Evolutionary conservation across 2,329 filamentous ascomycete species (phyloP).

Genomic region (Diplodia mutila): DNA sequence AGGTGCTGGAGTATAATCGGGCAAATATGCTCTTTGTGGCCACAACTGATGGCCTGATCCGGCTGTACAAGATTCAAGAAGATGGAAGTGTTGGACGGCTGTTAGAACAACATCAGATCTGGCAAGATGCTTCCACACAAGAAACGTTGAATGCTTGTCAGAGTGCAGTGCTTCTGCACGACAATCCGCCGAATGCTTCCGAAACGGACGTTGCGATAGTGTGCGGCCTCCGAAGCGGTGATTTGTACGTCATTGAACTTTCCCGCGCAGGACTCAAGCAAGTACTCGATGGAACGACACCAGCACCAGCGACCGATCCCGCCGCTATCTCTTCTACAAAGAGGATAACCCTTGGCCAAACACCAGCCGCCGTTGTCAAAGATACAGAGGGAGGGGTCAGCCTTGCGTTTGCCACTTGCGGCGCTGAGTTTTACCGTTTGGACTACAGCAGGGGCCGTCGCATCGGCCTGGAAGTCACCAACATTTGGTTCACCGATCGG

Average conservation of each 20-base stretch:
- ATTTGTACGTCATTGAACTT: slow-evolving; percentile 28
- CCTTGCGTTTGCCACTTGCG: slow-evolving; percentile 44
- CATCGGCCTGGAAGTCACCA: slow-evolving; percentile 35
- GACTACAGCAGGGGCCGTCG: slow-evolving; percentile 28
- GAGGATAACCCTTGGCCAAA: slow-evolving; percentile 21
- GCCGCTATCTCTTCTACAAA: background rate
- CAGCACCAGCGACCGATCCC: background rate
- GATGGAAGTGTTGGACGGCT: slow-evolving; percentile 12
- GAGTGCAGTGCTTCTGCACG: slow-evolving; percentile 20
- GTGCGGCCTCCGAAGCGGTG: slow-evolving; percentile 44
- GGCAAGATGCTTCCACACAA: slow-evolving; percentile 15
- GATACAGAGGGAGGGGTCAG: slow-evolving; percentile 33
- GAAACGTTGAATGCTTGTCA: slow-evolving; percentile 22
- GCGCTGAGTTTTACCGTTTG: slow-evolving; percentile 42
- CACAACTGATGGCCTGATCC: slow-evolving; percentile 22
- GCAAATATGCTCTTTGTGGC: slow-evolving; percentile 18
- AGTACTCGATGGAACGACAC: slow-evolving; percentile 6
- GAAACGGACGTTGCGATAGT: slow-evolving; percentile 30
- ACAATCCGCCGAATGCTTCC: background rate
- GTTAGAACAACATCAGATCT: slow-evolving; percentile 12
- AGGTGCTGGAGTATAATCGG: background rate
- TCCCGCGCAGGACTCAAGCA: background rate
- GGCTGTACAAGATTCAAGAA: slow-evolving; percentile 7
- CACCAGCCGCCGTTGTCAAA: background rate
- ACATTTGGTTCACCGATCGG: slow-evolving; percentile 44